Evolutionary conservation across 2,329 filamentous ascomycete species (phyloP), one percentile per base, ranked within the genome.

Genomic region (Monosporascus cannonballus): DNA sequence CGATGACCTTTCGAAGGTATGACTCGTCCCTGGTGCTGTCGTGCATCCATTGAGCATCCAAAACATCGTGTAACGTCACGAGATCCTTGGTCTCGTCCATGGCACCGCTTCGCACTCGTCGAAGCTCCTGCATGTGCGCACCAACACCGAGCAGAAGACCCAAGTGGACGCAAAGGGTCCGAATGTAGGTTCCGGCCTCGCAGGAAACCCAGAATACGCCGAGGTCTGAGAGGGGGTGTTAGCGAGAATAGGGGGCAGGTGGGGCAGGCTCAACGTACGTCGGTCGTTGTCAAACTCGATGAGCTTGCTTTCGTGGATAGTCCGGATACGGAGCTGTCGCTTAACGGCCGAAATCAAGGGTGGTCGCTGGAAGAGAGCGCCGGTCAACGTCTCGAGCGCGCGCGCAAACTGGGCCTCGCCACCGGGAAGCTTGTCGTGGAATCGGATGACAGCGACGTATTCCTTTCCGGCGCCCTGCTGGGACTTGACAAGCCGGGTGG

Each of bases 181-280:
- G 89, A 71, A 99, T 97, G 74, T 99, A 99, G 59, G 94, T 99
- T 71, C 94, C 94, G 53, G 91, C 94, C 76, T 99, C 94, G 74
- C 94, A 99, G 75, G 90, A 96, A 64, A 97, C 94, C 93, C 94
- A 97, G 83, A 99, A 99, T 52, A 97, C 93, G 73, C 89, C 94
- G 38, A 99, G 83, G 72, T 97, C 42, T 46, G 5, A n/a, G 25
- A 41, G 38, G 18, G 17, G 38, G 38, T 30, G 42, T 27, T 25
- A 46, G 42, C 15, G 7, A 25, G 11, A 46, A 15, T 6, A 6
- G n/a, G 24, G 11, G 11, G 18, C 17, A 20, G 11, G 22, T 15
- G 11, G 11, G 18, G n/a, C 6, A 42, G 39, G 14, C 11, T 8
- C 15, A 46, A 46, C 42, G 17, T 46, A 46, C 42, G 92, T 65